Base-by-base conservation (phyloP, 352 stramenopile genomes). In the Pythium pectinolyticum region DNA sequence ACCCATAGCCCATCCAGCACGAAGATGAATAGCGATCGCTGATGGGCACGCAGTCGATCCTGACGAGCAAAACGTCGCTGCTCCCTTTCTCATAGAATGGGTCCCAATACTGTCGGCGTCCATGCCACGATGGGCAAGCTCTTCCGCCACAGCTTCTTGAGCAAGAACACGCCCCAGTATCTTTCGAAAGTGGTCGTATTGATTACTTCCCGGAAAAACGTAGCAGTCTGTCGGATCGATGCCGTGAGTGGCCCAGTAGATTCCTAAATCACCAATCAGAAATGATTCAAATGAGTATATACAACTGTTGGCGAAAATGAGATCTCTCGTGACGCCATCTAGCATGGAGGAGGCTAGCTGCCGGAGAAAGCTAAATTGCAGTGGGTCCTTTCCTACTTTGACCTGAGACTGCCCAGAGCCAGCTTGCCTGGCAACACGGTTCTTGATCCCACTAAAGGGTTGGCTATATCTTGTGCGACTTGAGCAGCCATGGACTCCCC, bases 181-280 rank as follows among this genome's bases (percentile, higher is more conserved):
- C n/a, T 67, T 68, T 1, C 63, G 30, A 51, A 72, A 70, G 17
- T 51, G 62, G 5, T 71, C 67, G 15, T 68, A 74, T 28, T 74
- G 54, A 31, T 61, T 34, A 48, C 34, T 57, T 24, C 58, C 57
- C 30, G 67, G 61, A 25, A 67, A 70, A 12, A 74, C 35, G 24
- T 49, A 53, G 31, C 24, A 0, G 10, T 59, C 17, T 9, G 43
- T 63, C 15, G 35, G 1, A 30, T 66, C 57, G 6, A 67, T 39
- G 6, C 46, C 51, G 7, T 55, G 39, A 4, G 50, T 45, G 41
- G 55, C 45, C 46, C 35, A 71, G 35, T 67, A 63, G 9, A 68
- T 61, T 2, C 54, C 54, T 61, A 35, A 12, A 20, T n/a, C n/a
- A n/a, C n/a, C n/a, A n/a, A n/a, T 12, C 22, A 22, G 61, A 9